Evolutionary conservation across 495 filamentous ascomycete species (phyloP).

Genomic region (Gamarada debralockiae): DNA sequence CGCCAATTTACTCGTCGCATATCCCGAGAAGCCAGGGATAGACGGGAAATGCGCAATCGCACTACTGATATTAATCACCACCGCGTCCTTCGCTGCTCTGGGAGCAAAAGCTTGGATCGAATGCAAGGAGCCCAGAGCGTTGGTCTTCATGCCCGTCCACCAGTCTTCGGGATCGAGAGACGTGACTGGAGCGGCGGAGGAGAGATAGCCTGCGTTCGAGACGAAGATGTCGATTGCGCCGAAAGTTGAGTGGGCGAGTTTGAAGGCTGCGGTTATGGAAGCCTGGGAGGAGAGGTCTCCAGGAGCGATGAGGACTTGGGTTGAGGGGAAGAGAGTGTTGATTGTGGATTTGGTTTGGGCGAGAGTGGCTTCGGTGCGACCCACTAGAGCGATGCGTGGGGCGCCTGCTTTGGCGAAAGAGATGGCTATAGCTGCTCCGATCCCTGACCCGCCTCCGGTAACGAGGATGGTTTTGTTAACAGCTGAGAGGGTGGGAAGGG

Average conservation of each 20-base stretch:
- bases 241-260: not conserved
- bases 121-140: not conserved
- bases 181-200: not conserved
- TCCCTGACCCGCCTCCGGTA: not conserved
- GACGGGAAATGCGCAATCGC: not conserved
- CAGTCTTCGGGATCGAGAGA: not conserved
- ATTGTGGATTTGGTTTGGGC: not conserved
- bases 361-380: not conserved
- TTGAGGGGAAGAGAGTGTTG: not conserved
- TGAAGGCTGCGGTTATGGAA: not conserved
- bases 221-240: not conserved
- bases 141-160: not conserved
- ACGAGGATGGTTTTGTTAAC: not conserved
- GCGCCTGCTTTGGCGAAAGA: not conserved
- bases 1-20: constrained; percentile 30
- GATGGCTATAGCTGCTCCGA: not conserved
- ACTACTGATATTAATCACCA: constrained; percentile 1
- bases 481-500: constrained; percentile 31
- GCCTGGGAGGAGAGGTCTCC: not conserved
- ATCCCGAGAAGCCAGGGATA: not conserved
- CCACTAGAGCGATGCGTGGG: constrained; percentile 18
- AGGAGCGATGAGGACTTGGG: not conserved
- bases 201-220: not conserved
- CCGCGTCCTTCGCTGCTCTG: not conserved
- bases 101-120: not conserved